phyloP scores from a whole-genome alignment of 345 rosid genomes.

The Tarenaya hassleriana region DNA sequence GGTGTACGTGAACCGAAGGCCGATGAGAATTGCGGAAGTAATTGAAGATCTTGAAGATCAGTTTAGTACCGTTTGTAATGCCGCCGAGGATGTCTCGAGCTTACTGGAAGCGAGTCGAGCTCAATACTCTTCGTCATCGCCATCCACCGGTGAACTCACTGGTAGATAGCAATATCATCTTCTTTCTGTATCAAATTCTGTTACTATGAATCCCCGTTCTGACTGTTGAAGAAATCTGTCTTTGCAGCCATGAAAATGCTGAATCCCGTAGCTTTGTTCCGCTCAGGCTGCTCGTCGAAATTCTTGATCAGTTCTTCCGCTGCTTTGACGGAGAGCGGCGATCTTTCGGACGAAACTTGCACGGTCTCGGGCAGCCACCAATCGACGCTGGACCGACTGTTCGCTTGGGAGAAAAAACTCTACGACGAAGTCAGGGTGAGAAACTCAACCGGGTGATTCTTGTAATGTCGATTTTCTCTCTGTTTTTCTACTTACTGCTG shows the following conservation, averaged over 20 bases:
- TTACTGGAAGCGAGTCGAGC: constrained; percentile 75
- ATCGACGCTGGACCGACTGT: constrained; percentile 72
- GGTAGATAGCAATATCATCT: constrained; percentile 34
- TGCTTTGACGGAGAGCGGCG: constrained; percentile 32
- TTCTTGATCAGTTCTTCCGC: constrained; percentile 48
- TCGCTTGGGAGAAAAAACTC: constrained; percentile 91
- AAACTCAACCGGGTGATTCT: background rate
- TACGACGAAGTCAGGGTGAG: constrained; percentile 85
- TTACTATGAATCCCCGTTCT: constrained; percentile 7
- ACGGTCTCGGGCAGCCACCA: constrained; percentile 68
- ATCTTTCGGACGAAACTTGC: constrained; percentile 38
- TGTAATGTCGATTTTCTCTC: background rate
- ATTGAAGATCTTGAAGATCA: constrained; percentile 86
- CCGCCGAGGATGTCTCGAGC: constrained; percentile 72
- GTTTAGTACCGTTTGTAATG: constrained; percentile 50
- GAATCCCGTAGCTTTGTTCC: constrained; percentile 85
- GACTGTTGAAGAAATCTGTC: constrained; percentile 7
- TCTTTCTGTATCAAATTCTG: constrained; percentile 2
- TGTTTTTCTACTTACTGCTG: background rate
- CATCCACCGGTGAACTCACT: constrained; percentile 56
- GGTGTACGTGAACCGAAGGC: constrained; percentile 80
- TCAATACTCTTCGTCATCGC: constrained; percentile 49
- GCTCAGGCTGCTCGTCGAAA: constrained; percentile 58
- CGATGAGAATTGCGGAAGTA: constrained; percentile 92
- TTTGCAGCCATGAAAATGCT: constrained; percentile 73